phyloP scores from a whole-genome alignment of 108 stramenopile species.

The Cylindrotheca closterium region DNA sequence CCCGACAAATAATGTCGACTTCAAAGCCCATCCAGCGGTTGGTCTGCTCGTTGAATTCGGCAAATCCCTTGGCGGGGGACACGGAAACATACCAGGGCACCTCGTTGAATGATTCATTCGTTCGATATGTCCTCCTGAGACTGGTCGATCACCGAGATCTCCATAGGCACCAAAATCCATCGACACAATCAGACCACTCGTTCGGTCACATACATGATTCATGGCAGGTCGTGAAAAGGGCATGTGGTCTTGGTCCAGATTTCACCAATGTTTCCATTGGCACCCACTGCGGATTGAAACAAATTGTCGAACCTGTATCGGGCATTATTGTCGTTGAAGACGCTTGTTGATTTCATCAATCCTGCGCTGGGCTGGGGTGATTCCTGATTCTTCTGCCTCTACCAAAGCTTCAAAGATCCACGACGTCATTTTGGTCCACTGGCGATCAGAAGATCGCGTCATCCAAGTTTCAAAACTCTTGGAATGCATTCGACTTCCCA shows the following conservation, averaged over 20 bases:
- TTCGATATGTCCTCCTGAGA: conserved; percentile 9
- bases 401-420: conserved; percentile 50
- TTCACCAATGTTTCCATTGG: conserved; percentile 56
- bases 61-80: not conserved
- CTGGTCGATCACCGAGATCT: not conserved
- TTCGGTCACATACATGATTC: conserved; percentile 37
- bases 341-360: conserved; percentile 12
- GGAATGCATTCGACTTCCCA: conserved; percentile 19
- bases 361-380: conserved; percentile 16
- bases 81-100: conserved; percentile 47
- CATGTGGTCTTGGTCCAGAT: conserved; percentile 23
- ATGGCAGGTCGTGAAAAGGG: conserved; percentile 13
- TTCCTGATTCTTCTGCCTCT: conserved; percentile 42
- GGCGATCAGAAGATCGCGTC: conserved; percentile 15
- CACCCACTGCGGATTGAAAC: conserved; percentile 36
- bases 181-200: conserved; percentile 31
- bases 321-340: conserved; percentile 15
- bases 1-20: conserved; percentile 8
- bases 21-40: conserved; percentile 5
- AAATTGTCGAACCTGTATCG: conserved; percentile 8
- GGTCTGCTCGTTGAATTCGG: not conserved
- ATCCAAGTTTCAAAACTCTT: conserved; percentile 26
- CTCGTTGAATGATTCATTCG: conserved; percentile 30
- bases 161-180: conserved; percentile 27
- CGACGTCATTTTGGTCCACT: conserved; percentile 34